phyloP scores from a whole-genome alignment of 2,329 filamentous ascomycete species.

The Penicillium sp. region DNA sequence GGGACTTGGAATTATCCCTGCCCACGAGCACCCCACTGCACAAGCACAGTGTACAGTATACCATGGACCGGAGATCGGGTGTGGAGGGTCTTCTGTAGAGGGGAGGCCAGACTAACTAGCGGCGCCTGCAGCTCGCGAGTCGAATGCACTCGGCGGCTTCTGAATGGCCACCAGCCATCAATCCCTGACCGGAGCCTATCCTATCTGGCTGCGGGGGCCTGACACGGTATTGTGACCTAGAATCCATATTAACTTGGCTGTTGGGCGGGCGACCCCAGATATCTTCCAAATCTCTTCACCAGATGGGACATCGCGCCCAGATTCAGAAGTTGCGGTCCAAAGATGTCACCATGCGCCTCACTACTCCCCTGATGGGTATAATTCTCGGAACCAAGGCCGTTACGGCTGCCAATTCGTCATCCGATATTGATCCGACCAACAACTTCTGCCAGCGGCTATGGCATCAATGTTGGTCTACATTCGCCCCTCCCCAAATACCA shows the following conservation, averaged over 20 bases:
- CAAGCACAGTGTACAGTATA: too few relatives aligned
- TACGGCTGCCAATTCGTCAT: constrained; percentile 10
- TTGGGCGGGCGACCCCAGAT: too few relatives aligned
- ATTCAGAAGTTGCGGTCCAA: too few relatives aligned
- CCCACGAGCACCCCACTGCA: too few relatives aligned
- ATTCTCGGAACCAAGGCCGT: constrained; percentile 6
- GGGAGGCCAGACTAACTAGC: not conserved
- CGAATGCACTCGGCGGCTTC: not conserved
- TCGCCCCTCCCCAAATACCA: too few relatives aligned
- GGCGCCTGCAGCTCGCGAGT: constrained; percentile 2
- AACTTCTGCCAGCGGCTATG: constrained; percentile 30
- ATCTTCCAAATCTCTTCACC: too few relatives aligned
- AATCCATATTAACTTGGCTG: too few relatives aligned
- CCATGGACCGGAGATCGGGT: not conserved
- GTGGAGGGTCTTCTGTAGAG: not conserved
- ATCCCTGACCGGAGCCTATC: not conserved
- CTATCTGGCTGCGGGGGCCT: constrained; percentile 1
- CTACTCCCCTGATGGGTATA: not conserved
- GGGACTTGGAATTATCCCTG: too few relatives aligned
- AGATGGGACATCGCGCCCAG: too few relatives aligned
- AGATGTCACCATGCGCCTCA: not conserved
- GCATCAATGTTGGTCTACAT: constrained; percentile 25
- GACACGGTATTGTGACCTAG: not conserved
- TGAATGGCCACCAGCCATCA: not conserved
- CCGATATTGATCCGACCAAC: constrained; percentile 24